These are phyloP conservation scores for Heliosperma pusillum DNA, from an alignment of 148 eudicot genomes.

Conservation along the genomic window DNA sequence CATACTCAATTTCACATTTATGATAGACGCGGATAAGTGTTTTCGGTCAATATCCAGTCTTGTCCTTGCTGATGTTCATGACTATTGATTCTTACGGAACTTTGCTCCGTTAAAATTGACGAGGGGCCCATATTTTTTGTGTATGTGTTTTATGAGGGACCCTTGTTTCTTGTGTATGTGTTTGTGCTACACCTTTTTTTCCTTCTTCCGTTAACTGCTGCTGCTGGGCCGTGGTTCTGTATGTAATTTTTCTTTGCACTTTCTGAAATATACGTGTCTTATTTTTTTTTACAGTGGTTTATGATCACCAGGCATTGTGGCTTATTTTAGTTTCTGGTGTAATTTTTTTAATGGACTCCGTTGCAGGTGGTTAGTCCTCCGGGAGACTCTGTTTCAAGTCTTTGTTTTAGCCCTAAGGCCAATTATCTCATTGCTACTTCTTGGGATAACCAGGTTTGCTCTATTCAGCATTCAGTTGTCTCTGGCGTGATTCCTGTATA, in stretches of 20 bases:
- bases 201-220: not conserved
- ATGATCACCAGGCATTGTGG: not conserved
- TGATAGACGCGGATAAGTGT: not conserved
- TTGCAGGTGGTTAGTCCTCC: constrained; percentile 67
- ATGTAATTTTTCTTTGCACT: not conserved
- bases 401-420: constrained; percentile 81
- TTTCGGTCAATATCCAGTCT: not conserved
- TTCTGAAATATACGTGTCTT: not conserved
- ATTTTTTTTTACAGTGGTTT: no score
- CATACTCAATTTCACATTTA: not conserved
- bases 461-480: not conserved
- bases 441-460: constrained; percentile 92
- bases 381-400: constrained; percentile 71
- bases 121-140: not conserved
- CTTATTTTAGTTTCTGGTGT: not conserved
- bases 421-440: constrained; percentile 80
- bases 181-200: not conserved
- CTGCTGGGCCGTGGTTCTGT: not conserved
- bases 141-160: not conserved
- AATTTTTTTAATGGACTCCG: not conserved
- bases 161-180: not conserved
- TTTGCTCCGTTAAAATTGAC: not conserved
- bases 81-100: not conserved
- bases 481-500: not conserved
- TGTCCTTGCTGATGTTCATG: not conserved